Base-by-base conservation (phyloP, 768 basidiomycete genomes). In the Boletus rubescentipes region DNA sequence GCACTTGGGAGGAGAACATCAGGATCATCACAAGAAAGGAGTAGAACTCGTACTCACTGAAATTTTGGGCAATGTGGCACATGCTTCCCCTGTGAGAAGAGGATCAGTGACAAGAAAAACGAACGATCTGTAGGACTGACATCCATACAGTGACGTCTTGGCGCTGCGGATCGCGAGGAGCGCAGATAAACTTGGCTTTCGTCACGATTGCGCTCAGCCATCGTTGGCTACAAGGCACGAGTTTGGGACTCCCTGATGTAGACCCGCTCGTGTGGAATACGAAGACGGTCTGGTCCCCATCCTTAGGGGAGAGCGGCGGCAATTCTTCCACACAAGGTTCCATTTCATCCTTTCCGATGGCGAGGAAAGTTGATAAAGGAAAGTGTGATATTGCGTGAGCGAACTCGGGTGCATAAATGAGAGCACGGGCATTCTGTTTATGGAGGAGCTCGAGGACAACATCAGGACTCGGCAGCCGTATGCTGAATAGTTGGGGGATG, bases 251-350 rank as follows among this genome's bases (percentile, higher is more conserved):
- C 45, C 88, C 89, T n/a, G 87, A 90, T 8, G 89, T 91, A 36
- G 88, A 90, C 15, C 89, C 89, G 54, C 84, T 86, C 10, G 89
- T 90, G 67, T 89, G 89, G 76, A 89, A 91, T 49, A 89, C 74
- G 74, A 90, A 83, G 42, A 78, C 78, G 26, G 74, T 68, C 48
- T 85, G 83, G 51, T 73, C 70, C 31, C 59, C 71, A 47, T 52
- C 57, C 48, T 52, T 66, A 49, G 61, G 69, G 59, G 72, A 68
- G 36, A 83, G 70, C 18, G 70, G 70, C 29, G 82, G 80, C 8
- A 86, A 67, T 31, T 73, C 62, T 23, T 72, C 67, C 36, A 70
- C 62, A 34, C 73, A 68, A 32, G 55, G 56, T 58, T 54, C 71
- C 75, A 79, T 69, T 37, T 69, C 62, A 46, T 71, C 69, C 59